phyloP scores from a whole-genome alignment of 1,284 basidiomycete species.

The Trichosporon coremiiforme region DNA sequence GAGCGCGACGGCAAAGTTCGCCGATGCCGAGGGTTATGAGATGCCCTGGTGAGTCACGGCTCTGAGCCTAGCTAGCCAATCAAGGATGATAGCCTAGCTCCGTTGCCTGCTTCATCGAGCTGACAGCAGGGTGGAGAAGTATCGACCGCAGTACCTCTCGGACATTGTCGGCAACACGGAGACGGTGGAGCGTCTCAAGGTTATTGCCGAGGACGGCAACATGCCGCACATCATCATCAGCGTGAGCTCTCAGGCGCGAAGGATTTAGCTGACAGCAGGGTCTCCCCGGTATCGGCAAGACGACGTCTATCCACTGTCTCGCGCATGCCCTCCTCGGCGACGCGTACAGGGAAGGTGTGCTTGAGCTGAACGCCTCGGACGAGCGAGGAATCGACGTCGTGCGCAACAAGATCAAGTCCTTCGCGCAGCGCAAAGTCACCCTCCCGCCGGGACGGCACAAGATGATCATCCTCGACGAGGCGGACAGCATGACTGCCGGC shows the following conservation, averaged over 20 bases:
- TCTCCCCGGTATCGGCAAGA: constrained; percentile 98
- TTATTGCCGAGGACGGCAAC: constrained; percentile 95
- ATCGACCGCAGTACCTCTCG: constrained; percentile 77
- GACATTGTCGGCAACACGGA: constrained; percentile 95
- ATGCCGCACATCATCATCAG: constrained; percentile 99
- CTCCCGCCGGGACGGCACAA: constrained; percentile 95
- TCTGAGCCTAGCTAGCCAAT: too few relatives aligned
- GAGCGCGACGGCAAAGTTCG: constrained; percentile 45
- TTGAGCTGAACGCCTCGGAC: constrained; percentile 97
- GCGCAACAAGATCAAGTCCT: constrained; percentile 96
- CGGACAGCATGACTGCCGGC: constrained; percentile 97
- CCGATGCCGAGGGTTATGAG: constrained; percentile 56
- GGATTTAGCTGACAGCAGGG: constrained; percentile 63
- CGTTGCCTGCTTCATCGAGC: not conserved
- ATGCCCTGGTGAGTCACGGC: constrained; percentile 55
- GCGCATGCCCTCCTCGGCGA: constrained; percentile 94
- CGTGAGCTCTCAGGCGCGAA: constrained; percentile 59
- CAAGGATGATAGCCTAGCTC: too few relatives aligned
- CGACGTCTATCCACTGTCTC: constrained; percentile 96
- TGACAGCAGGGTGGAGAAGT: constrained; percentile 84
- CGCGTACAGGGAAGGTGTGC: constrained; percentile 96
- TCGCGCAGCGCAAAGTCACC: constrained; percentile 98
- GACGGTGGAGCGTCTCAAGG: constrained; percentile 94
- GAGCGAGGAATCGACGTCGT: constrained; percentile 99
- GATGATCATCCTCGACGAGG: constrained; percentile 97